Evolutionary conservation across 2,329 filamentous ascomycete genomes (phyloP), one percentile per base, ranked within the genome.

Genomic region (Cadophora luteo-olivacea): DNA sequence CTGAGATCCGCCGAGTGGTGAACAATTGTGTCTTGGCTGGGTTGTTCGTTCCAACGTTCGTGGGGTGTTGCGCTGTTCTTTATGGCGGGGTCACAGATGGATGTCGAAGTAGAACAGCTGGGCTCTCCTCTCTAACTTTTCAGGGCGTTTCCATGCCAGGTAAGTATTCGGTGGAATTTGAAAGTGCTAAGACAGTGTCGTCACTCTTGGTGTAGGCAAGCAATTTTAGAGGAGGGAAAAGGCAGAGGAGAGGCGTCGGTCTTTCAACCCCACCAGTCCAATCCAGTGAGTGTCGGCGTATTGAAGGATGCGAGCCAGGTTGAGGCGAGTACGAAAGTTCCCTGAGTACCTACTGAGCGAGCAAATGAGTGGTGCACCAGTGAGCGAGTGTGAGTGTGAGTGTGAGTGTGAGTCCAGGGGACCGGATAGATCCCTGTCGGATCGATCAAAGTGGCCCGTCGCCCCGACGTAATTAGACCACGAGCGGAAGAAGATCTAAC

Each of bases 51-150:
- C 57, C 36, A 33, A 41, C 36, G 29, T 38, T 41, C 57, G 36
- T 60, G 57, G 33, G 14, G 22, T 60, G 45, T 49, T 49, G 57
- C 57, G 57, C 22, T 60, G 57, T 60, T 36, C 57, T 60, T 38
- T 60, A 33, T 60, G 57, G 57, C 57, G 57, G 57, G 57, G 57
- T 41, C 33, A 41, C 57, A 60, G 36, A 60, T 24, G 55, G 55
- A 49, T 49, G 14, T 14, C 25, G 54, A 32, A 58, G 29, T 38
- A 19, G 57, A 36, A 45, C 51, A 54, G 51, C 52, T 55, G 36
- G 52, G 52, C 8, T 29, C 52, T 55, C 29, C 25, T 55, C 12
- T 19, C 14, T 6, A 29, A n/a, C 29, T 33, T 12, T 33, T 55
- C 52, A 55, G 5, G 4, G 52, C n/a, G 29, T 19, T 55, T 29